A percentile compares a stretch with the other conserved stretches of the same genome.
These are phyloP conservation scores for Emydomyces testavorans DNA, from an alignment of 2,329 filamentous ascomycete genomes.

Conservation along the genomic window DNA sequence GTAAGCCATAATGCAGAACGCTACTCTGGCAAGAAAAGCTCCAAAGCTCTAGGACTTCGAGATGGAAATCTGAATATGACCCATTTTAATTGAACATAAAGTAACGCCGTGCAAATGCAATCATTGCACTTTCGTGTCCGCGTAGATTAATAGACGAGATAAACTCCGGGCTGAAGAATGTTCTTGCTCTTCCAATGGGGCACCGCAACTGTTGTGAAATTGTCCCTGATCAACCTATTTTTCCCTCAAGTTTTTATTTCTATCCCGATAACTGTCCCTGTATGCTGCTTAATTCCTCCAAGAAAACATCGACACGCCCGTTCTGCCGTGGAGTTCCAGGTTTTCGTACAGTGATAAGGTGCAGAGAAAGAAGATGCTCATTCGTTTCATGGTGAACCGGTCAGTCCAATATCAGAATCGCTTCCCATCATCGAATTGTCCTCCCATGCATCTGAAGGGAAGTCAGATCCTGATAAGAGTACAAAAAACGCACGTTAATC, in stretches of 20 bases:
- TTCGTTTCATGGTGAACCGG: conserved; percentile 25
- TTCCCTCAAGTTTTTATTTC: conserved; percentile 1
- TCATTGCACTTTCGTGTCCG: conserved; percentile 7
- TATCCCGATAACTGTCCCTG: conserved; percentile 1
- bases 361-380: neutral
- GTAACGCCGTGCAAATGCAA: conserved; percentile 11
- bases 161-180: neutral
- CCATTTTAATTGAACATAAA: neutral
- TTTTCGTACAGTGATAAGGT: neutral
- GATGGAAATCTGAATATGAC: neutral
- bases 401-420: conserved; percentile 32
- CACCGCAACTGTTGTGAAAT: neutral
- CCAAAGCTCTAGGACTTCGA: conserved; percentile 1
- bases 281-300: neutral
- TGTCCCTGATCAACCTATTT: neutral
- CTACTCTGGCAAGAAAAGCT: neutral
- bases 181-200: neutral
- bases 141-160: neutral
- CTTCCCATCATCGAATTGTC: conserved; percentile 32
- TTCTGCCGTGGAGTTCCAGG: neutral
- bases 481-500: conserved; percentile 18
- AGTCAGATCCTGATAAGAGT: conserved; percentile 29
- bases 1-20: neutral
- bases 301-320: conserved; percentile 1
- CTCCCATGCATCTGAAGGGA: conserved; percentile 35